Evolutionary conservation across 1,284 basidiomycete species (phyloP), one percentile per base, ranked within the genome.

Genomic region (Melampsora americana): DNA sequence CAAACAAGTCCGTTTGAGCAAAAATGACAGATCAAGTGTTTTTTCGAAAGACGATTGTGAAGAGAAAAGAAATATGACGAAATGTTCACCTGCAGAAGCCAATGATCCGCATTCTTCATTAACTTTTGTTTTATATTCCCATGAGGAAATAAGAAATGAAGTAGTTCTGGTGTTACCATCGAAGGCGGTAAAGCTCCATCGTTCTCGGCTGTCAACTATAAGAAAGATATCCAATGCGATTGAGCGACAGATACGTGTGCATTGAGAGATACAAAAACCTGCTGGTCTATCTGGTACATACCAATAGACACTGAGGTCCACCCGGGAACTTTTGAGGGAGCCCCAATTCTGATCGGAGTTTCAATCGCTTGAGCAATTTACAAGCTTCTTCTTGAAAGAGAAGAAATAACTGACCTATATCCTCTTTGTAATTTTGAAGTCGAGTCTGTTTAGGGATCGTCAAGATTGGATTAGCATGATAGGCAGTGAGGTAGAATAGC

Each of bases 41-140:
- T n/a, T n/a, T 18, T 56, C 9, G 7, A 28, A 28, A 7, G 53
- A 56, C 6, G 6, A n/a, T 5, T 12, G 53, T 6, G 3, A 28
- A 56, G 20, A 6, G 12, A 28, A 56, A 14, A 28, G 53, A 56
- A 53, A 53, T 5, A 53, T 20, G 23, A 53, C 5, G n/a, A 5
- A 28, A 56, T 6, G n/a, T 61, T 66, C 9, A 66, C 70, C 44
- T 73, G 46, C 11, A 42, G 39, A 4, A 73, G 44, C 46, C 62
- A 73, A 28, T 73, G 70, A 42, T 66, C 53, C 12, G 18, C 70
- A n/a, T 53, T 62, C 50, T 73, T 46, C 23, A 66, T 56, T 3
- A 56, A 28, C 28, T 65, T 53, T 20, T 48, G 44, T 23, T 48
- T 39, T 6, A 73, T 12, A 59, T 73, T 73, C 9, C 62, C 61